These are phyloP conservation scores for Flagelloscypha sp. DNA, from an alignment of 768 basidiomycete species.

Conservation along the genomic window DNA sequence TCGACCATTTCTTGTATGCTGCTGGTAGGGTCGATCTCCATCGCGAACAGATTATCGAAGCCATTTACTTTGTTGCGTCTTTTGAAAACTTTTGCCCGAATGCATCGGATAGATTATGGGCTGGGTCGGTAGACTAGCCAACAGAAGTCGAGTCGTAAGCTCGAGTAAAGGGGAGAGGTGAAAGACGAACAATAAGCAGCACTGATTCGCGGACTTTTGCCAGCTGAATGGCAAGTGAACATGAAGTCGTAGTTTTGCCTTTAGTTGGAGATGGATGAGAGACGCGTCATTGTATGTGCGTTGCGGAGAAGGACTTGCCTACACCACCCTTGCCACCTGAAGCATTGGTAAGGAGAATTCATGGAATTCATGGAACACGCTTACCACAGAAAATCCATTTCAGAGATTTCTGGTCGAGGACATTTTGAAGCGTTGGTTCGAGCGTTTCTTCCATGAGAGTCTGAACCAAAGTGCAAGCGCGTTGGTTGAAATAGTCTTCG, in stretches of 20 bases:
- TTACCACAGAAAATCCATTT: conserved; percentile 99
- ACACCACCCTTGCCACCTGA: conserved; percentile 98
- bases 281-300: too few relatives aligned
- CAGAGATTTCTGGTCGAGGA: conserved; percentile 84
- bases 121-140: conserved; percentile 92
- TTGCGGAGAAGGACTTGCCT: conserved; percentile 41
- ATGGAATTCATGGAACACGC: conserved; percentile 22
- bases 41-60: conserved; percentile 92
- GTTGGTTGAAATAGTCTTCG: too few relatives aligned
- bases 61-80: conserved; percentile 97
- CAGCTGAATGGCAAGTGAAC: conserved; percentile 94
- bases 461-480: too few relatives aligned
- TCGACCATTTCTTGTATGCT: conserved; percentile 99
- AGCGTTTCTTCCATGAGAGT: conserved; percentile 66
- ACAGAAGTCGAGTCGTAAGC: too few relatives aligned
- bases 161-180: not conserved
- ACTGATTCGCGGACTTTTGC: conserved; percentile 90
- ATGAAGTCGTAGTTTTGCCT: conserved; percentile 99
- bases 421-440: conserved; percentile 84
- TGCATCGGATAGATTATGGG: conserved; percentile 97
- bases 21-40: conserved; percentile 99
- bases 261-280: conserved; percentile 6
- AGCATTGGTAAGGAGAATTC: conserved; percentile 10
- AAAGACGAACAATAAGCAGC: conserved; percentile 74
- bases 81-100: conserved; percentile 99